Percentiles rank a stretch among this genome's conserved stretches.
Conservation (phyloP, 2,329 filamentous ascomycete species). For the Magnaporthiopsis rhizophila region DNA sequence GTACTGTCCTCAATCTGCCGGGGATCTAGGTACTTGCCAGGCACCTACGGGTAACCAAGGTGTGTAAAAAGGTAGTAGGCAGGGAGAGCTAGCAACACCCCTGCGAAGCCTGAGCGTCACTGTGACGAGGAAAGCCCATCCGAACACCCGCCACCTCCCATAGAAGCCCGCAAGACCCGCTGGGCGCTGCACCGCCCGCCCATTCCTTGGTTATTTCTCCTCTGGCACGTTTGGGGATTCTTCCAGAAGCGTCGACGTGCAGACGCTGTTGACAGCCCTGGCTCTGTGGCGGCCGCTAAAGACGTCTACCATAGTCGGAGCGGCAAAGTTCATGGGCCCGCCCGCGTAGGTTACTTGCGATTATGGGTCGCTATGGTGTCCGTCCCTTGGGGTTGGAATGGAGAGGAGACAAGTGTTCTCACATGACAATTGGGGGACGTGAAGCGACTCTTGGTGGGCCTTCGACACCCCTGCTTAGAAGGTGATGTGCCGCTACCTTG, state of each 20-base stretch:
- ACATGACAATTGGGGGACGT: not conserved
- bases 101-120: not conserved
- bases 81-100: not conserved
- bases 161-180: not conserved
- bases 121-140: not conserved
- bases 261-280: not conserved
- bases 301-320: not conserved
- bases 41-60: no score
- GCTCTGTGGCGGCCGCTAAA: not conserved
- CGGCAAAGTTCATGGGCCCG: not conserved
- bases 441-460: not conserved
- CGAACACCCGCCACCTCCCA: not conserved
- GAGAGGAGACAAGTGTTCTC: not conserved
- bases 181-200: not conserved
- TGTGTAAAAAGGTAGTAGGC: not conserved
- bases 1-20: not conserved
- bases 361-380: not conserved
- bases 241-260: not conserved
- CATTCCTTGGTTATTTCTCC: not conserved
- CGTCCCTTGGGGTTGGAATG: not conserved
- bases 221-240: not conserved
- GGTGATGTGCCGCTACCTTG: not conserved
- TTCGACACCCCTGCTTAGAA: not conserved
- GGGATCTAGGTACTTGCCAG: not conserved
- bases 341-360: not conserved